These are phyloP conservation scores for Flaveria ramosissima DNA, from an alignment of 129 eudicot genomes.

Conservation along the genomic window DNA sequence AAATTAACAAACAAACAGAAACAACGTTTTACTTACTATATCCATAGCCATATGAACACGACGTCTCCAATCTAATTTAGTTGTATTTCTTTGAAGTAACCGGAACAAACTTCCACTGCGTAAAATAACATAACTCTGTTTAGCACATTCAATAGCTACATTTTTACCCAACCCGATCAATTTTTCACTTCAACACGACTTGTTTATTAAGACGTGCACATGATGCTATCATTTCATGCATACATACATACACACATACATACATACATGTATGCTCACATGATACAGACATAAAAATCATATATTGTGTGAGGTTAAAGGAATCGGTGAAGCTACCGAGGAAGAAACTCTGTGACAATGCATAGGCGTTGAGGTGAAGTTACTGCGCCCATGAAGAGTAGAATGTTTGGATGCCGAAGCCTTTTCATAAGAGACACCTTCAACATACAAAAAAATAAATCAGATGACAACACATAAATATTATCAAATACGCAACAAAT, in stretches of 20 bases:
- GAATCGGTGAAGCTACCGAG: conserved; percentile 57
- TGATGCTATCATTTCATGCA: not conserved
- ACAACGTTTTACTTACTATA: conserved; percentile 58
- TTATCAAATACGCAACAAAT: conserved; percentile 2
- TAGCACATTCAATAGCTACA: not conserved
- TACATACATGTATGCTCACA: too few relatives aligned
- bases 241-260: too few relatives aligned
- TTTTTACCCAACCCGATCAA: not conserved
- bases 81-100: conserved; percentile 62
- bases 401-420: conserved; percentile 92
- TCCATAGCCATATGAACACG: conserved; percentile 96
- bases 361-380: conserved; percentile 93
- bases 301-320: conserved; percentile 1
- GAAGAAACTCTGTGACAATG: conserved; percentile 97
- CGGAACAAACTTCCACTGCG: conserved; percentile 91
- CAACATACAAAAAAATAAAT: conserved; percentile 3
- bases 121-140: conserved; percentile 5
- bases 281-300: not conserved
- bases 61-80: conserved; percentile 82
- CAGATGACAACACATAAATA: not conserved
- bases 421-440: conserved; percentile 95
- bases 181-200: not conserved
- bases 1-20: not conserved
- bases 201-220: conserved; percentile 5
- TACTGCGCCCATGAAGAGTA: conserved; percentile 97